A percentile compares a stretch with the other conserved stretches of the same genome.
Evolutionary conservation across 2,329 filamentous ascomycete genomes (phyloP).

Genomic region (Didymella exigua): DNA sequence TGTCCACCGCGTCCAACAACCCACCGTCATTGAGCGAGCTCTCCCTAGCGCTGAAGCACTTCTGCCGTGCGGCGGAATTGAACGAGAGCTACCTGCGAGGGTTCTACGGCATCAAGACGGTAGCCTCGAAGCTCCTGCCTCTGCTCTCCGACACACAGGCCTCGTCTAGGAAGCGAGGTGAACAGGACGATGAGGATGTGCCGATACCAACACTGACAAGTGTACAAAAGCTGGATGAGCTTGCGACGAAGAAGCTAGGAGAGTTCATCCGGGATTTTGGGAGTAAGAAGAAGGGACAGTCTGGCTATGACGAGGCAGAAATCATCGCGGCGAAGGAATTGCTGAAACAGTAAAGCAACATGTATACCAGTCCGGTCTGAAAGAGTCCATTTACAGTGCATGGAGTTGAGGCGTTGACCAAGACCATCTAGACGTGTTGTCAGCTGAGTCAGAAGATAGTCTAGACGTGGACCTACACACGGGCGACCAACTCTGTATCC

Average conservation of each 20-base stretch:
- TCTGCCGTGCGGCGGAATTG: conserved; percentile 88
- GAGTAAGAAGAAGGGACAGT: conserved; percentile 68
- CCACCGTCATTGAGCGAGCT: conserved; percentile 53
- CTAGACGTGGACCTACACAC: too few species aligned
- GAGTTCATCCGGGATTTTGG: conserved; percentile 72
- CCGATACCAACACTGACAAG: conserved; percentile 62
- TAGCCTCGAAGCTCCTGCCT: conserved; percentile 52
- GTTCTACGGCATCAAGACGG: conserved; percentile 87
- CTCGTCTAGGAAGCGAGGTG: conserved; percentile 32
- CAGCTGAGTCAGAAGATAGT: neutral
- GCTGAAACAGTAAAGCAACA: conserved; percentile 57
- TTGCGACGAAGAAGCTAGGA: conserved; percentile 74
- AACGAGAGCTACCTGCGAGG: conserved; percentile 92
- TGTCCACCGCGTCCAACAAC: conserved; percentile 56
- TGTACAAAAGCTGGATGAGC: conserved; percentile 71
- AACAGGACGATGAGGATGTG: conserved; percentile 48
- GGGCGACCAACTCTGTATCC: too few species aligned
- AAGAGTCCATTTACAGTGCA: neutral
- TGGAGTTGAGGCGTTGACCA: conserved; percentile 9
- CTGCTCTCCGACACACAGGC: conserved; percentile 38
- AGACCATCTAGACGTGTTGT: neutral
- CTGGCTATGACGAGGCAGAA: conserved; percentile 74
- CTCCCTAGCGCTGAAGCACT: conserved; percentile 78
- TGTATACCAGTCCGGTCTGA: too few species aligned
- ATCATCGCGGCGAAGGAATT: conserved; percentile 73